Percentiles rank a stretch among this genome's conserved stretches.
Conservation (phyloP, 441 rosid species). For the Populus hybrid region DNA sequence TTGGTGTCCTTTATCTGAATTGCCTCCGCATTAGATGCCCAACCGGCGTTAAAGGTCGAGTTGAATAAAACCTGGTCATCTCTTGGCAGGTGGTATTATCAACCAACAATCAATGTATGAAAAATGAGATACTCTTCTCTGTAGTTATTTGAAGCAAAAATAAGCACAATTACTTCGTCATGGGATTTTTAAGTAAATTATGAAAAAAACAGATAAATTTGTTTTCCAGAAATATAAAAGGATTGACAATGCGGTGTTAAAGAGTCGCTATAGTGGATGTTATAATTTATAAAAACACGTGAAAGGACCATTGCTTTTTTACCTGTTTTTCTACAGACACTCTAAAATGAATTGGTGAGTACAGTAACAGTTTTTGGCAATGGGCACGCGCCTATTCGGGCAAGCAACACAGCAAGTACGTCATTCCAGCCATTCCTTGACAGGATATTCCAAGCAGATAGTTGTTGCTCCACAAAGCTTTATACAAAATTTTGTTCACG, state of each 20-base stretch:
- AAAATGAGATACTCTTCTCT: neutral
- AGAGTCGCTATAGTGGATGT: too few relatives aligned
- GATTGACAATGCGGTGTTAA: neutral
- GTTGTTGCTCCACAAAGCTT: neutral
- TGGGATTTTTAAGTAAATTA: neutral
- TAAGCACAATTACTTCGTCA: neutral
- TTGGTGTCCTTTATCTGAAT: neutral
- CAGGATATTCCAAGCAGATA: neutral
- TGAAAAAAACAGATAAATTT: too few relatives aligned
- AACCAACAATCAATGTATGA: neutral
- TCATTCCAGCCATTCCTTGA: neutral
- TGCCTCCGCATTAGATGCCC: neutral
- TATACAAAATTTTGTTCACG: neutral
- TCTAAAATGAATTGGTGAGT: neutral
- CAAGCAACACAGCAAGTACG: neutral
- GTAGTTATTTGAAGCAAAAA: neutral
- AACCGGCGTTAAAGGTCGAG: neutral
- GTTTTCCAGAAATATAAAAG: neutral
- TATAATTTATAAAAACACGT: too few relatives aligned
- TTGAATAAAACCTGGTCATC: neutral
- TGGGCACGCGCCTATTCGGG: neutral
- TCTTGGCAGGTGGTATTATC: neutral
- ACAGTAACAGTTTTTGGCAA: neutral
- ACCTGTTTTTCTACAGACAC: neutral
- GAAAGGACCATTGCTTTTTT: neutral